These are phyloP conservation scores for Saccharomycopsis vini DNA, from an alignment of 805 yeast species.

Conservation along the genomic window DNA sequence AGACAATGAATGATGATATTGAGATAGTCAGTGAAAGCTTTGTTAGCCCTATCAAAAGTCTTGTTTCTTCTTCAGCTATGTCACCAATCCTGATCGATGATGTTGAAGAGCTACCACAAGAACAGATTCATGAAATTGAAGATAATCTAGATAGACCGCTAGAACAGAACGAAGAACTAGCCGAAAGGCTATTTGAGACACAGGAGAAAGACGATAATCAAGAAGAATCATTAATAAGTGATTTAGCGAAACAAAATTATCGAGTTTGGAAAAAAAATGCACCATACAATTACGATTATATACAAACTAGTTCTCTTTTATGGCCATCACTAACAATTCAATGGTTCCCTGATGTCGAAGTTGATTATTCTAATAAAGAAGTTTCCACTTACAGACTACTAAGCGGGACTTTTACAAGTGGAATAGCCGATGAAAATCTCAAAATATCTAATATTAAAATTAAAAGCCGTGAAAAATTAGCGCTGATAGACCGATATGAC, in stretches of 20 bases:
- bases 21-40: no score
- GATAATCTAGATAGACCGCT: no score
- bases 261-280: constrained; percentile 73
- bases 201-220: no score
- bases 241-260: constrained; percentile 25
- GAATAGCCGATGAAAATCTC: constrained; percentile 20
- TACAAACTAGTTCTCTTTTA: constrained; percentile 57
- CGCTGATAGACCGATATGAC: constrained; percentile 20
- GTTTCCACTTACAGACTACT: constrained; percentile 16
- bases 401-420: constrained; percentile 20
- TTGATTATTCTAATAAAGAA: constrained; percentile 8
- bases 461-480: constrained; percentile 6
- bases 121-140: no score
- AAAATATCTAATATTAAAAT: constrained; percentile 7
- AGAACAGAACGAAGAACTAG: no score
- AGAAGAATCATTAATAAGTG: constrained; percentile 17
- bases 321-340: constrained; percentile 67
- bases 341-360: constrained; percentile 46
- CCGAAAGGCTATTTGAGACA: no score
- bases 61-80: no score
- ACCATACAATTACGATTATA: constrained; percentile 65
- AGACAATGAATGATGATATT: no score
- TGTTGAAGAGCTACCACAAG: no score
- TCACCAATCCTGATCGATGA: no score
- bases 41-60: no score